Base-by-base conservation (phyloP, 805 yeast species). In the Barnettozyma wickerhamii region DNA sequence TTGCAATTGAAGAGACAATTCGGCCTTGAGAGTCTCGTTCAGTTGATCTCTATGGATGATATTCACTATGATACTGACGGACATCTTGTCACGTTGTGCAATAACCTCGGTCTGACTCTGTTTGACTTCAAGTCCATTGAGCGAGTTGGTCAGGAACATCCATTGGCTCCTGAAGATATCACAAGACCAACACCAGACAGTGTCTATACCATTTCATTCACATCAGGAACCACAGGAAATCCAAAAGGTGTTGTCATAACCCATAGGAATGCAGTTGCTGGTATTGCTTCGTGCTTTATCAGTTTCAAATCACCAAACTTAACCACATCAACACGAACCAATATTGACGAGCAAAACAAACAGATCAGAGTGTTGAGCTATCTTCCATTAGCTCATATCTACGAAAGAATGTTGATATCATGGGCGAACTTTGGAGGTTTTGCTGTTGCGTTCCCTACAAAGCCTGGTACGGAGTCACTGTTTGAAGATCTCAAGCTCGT, bases 181-280 rank as follows among this genome's bases (percentile, higher is more conserved):
- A 48, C 53, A 46, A 30, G 45, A 31, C 71, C 73, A 4, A 50
- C 50, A 1, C 70, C 74, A 1, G 64, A 67, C 6, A 65, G 66
- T 26, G 47, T 65, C 4, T 68, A 70, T 47, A 74, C 83, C n/a
- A 71, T 79, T 35, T 74, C 77, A 17, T 78, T 77, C 55, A 79
- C 84, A 5, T 76, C 82, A 0, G 84, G 84, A n/a, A 79, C 84
- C 3, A 76, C 83, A 4, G 82, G 83, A 3, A 59, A 71, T 23
- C 84, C 84, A 28, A 78, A 79, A 56, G 84, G 84, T 21, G 84
- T 74, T 13, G 69, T 72, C 18, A 49, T 69, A 17, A 59, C 75
- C 7, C 81, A 79, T 30, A 50, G 51, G 4, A 69, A 64, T 52
- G 68, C 71, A 7, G 59, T 68, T 18, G 66, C 77, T 4, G 62